Base-by-base conservation (phyloP, 441 rosid genomes). In the Gossypium aridum region DNA sequence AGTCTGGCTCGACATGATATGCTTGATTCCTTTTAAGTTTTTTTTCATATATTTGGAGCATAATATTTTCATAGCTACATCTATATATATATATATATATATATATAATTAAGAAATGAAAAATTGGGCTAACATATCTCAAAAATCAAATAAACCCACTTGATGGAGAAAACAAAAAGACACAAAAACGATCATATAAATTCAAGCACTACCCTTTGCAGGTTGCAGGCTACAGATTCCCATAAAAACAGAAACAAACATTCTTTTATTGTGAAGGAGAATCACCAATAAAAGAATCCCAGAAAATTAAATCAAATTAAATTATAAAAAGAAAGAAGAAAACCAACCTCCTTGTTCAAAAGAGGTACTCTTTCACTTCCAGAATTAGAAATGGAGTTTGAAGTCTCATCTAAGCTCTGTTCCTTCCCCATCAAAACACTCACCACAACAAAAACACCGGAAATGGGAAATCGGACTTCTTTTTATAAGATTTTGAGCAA, bases 351-450 rank as follows among this genome's bases (percentile, higher is more conserved):
- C 28, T 85, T 86, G 45, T 81, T 60, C 71, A 88, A 78, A 62
- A 88, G 92, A 53, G 88, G 80, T 39, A 80, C 83, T 77, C 85
- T 80, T 54, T 83, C 89, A 74, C 82, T 80, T 31, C 88, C 89
- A 8, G 85, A 56, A 22, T 76, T 79, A 56, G 85, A 70, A 70
- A 80, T 64, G 80, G 82, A 79, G 79, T 81, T 88, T 64, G 95
- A 78, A 22, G 84, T 80, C 86, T 92, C 85, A 76, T 86, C 87
- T 82, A 82, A 70, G 45, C 83, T 81, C 80, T 64, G 84, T 73
- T 89, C 86, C 89, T 87, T 88, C 63, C 93, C 93, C 97, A 90
- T 90, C 75, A 72, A 43, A 74, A n/a, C 14, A 20, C 14, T 23
- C 64, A 59, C 7, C 22, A 7, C n/a, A 39, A 45, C 7, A 56